Conservation (phyloP, 768 basidiomycete species). For the Boletus fagicola region DNA sequence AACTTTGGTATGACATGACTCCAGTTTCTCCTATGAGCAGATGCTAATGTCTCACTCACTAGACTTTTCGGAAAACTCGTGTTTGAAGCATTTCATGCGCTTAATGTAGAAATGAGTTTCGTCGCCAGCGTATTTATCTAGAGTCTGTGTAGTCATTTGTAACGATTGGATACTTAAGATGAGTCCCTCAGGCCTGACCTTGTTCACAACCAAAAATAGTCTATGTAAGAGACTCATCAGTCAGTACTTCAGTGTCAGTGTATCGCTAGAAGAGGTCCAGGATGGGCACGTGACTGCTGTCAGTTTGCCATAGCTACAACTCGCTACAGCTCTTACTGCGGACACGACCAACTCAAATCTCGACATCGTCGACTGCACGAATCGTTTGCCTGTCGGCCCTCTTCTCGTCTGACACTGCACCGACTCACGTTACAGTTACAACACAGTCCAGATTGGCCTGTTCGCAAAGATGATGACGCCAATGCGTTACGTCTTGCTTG, state of each 20-base stretch:
- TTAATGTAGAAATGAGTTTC: constrained; percentile 14
- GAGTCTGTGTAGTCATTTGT: neutral
- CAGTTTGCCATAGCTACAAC: neutral
- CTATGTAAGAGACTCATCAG: too few species aligned
- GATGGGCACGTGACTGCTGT: neutral
- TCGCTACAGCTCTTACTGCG: neutral
- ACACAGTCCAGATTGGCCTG: neutral
- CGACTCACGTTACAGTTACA: too few species aligned
- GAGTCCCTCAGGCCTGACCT: neutral
- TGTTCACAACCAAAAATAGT: neutral
- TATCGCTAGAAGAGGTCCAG: neutral
- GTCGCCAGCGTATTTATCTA: neutral
- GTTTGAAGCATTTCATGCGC: constrained; percentile 30
- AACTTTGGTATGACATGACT: constrained; percentile 60
- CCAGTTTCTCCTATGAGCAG: neutral
- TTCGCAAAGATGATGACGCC: constrained; percentile 53
- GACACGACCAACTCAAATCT: neutral
- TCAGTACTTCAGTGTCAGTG: too few species aligned
- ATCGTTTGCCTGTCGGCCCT: neutral
- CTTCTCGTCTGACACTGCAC: neutral
- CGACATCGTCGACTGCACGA: neutral
- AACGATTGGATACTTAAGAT: neutral
- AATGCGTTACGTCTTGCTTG: constrained; percentile 54
- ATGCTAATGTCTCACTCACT: constrained; percentile 5
- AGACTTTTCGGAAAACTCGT: constrained; percentile 32